Evolutionary conservation across 331 rosid genomes (phyloP).

Genomic region (Rhamnella rubrinervis): DNA sequence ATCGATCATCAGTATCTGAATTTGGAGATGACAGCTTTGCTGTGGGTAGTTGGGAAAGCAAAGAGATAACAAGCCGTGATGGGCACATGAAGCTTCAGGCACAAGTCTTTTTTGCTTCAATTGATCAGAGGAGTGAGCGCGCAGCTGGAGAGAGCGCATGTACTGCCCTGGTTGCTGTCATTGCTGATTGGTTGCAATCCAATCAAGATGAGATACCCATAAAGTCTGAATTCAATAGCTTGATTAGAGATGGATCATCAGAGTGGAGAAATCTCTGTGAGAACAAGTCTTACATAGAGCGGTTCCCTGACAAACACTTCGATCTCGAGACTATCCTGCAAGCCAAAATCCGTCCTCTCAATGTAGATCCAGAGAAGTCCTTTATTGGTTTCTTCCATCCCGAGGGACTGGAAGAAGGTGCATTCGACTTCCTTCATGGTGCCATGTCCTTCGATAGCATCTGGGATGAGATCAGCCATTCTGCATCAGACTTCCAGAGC

Average conservation of each 20-base stretch:
- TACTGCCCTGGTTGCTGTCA: constrained; percentile 34
- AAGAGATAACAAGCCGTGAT: constrained; percentile 28
- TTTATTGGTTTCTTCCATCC: constrained; percentile 34
- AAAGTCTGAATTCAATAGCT: constrained; percentile 31
- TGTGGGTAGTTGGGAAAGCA: constrained; percentile 36
- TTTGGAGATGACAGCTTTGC: constrained; percentile 34
- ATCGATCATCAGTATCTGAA: constrained; percentile 20
- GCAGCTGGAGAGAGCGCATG: constrained; percentile 39
- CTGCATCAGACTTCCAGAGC: constrained; percentile 42
- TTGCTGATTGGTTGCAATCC: constrained; percentile 36
- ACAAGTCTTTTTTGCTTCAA: constrained; percentile 33
- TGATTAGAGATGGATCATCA: constrained; percentile 40
- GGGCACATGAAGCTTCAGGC: constrained; percentile 27
- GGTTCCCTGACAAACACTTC: constrained; percentile 33
- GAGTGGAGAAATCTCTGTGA: constrained; percentile 35
- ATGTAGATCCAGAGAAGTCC: constrained; percentile 22
- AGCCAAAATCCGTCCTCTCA: constrained; percentile 31
- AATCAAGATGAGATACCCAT: constrained; percentile 30
- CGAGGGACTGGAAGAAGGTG: constrained; percentile 27
- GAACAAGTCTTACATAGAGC: constrained; percentile 24
- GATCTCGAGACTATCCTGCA: constrained; percentile 33
- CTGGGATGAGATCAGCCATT: constrained; percentile 61
- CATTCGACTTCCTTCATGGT: constrained; percentile 56
- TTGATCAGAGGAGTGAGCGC: constrained; percentile 37
- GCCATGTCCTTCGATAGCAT: constrained; percentile 63